These are phyloP conservation scores for Dactylellina haptotyla DNA, from an alignment of 2,329 filamentous ascomycete genomes.

Conservation along the genomic window DNA sequence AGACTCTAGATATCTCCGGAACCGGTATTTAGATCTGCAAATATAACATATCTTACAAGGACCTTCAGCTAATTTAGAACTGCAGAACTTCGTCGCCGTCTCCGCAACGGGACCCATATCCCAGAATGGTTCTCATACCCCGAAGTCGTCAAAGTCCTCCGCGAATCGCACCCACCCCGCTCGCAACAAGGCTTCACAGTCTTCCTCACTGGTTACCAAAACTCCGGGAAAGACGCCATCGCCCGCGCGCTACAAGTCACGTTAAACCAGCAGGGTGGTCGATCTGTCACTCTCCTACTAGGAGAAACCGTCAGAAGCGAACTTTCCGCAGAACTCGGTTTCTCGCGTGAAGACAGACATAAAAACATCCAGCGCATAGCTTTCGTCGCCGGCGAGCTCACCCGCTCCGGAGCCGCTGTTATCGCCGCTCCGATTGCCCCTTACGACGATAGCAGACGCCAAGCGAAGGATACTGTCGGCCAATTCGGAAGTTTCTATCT, in stretches of 20 bases:
- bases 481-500: slow-evolving; percentile 93
- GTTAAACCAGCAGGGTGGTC: slow-evolving; percentile 96
- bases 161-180: slow-evolving; percentile 93
- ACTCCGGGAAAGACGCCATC: slow-evolving; percentile 96
- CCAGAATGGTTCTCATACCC: slow-evolving; percentile 99
- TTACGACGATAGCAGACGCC: slow-evolving; percentile 79
- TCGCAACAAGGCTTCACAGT: slow-evolving; percentile 95
- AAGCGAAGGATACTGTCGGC: slow-evolving; percentile 84
- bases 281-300: slow-evolving; percentile 90
- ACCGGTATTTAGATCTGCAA: slow-evolving; percentile 62
- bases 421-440: slow-evolving; percentile 97
- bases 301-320: slow-evolving; percentile 95
- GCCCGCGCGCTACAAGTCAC: slow-evolving; percentile 95
- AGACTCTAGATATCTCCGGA: slow-evolving; percentile 86
- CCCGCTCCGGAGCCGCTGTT: slow-evolving; percentile 89
- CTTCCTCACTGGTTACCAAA: slow-evolving; percentile 96
- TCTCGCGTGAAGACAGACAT: slow-evolving; percentile 90
- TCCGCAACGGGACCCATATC: slow-evolving; percentile 91
- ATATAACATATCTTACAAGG: background rate
- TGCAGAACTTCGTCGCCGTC: slow-evolving; percentile 84
- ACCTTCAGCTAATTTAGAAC: background rate
- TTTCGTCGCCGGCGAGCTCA: slow-evolving; percentile 94
- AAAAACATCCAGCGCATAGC: slow-evolving; percentile 95
- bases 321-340: slow-evolving; percentile 93
- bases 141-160: slow-evolving; percentile 94